phyloP scores from a whole-genome alignment of 2,329 filamentous ascomycete genomes.

The Botrytis pseudocinerea region DNA sequence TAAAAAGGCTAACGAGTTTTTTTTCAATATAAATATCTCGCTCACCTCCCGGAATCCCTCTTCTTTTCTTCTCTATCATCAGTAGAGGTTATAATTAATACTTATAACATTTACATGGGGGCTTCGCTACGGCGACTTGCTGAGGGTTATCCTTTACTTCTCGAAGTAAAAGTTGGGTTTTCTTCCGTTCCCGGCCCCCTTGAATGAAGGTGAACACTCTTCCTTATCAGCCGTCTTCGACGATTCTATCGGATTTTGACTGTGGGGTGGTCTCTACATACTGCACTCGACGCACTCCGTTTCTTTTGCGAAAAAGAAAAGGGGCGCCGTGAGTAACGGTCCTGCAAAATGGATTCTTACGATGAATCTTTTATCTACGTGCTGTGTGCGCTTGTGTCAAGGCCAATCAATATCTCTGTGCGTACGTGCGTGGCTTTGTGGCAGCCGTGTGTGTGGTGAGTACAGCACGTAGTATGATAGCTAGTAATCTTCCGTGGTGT shows the following conservation, averaged over 20 bases:
- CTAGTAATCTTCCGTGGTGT: no score
- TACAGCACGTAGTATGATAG: no score
- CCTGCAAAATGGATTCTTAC: no score
- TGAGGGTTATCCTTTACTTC: conserved; percentile 42
- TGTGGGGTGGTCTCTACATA: conserved; percentile 48
- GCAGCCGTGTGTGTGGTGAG: not conserved
- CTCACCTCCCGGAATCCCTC: not conserved
- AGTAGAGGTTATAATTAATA: conserved; percentile 44
- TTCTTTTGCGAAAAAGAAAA: not conserved
- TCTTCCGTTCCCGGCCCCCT: conserved; percentile 48
- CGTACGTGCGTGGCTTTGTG: not conserved
- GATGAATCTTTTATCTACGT: not conserved
- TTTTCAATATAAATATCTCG: conserved; percentile 26
- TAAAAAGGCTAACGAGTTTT: conserved; percentile 21
- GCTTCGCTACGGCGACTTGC: conserved; percentile 46
- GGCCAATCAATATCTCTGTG: not conserved
- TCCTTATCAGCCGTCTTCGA: conserved; percentile 46
- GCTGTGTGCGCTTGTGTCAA: not conserved
- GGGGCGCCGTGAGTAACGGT: not conserved
- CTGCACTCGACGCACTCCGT: not conserved
- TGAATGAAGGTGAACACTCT: conserved; percentile 45
- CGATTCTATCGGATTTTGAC: conserved; percentile 43
- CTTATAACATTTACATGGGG: conserved; percentile 42
- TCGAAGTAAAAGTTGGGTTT: conserved; percentile 39
- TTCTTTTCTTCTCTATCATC: conserved; percentile 39